These are phyloP conservation scores for Salix purpurea DNA, from an alignment of 345 rosid species.

Conservation along the genomic window DNA sequence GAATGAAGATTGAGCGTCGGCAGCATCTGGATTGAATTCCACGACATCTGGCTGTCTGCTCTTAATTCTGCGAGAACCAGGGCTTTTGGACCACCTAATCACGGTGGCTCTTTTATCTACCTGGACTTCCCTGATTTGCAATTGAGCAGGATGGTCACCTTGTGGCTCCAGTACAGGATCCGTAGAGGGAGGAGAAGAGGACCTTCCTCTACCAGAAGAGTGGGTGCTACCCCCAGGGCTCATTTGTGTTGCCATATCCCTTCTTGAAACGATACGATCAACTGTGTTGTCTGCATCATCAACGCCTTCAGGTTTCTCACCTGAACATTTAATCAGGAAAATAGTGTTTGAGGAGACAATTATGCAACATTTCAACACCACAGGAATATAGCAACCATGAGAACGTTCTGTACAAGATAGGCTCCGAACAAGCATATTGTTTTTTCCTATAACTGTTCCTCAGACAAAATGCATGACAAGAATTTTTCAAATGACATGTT, in stretches of 20 bases:
- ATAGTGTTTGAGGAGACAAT: not conserved
- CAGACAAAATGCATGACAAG: not conserved
- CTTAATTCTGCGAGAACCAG: conserved; percentile 38
- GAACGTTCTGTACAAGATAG: not conserved
- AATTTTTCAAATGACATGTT: not conserved
- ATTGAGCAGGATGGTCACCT: conserved; percentile 31
- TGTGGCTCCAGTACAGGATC: conserved; percentile 33
- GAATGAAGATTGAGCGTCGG: conserved; percentile 37
- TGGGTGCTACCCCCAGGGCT: conserved; percentile 50
- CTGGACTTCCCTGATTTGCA: conserved; percentile 76
- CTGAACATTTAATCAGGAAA: conserved; percentile 31
- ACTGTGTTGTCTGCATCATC: conserved; percentile 35
- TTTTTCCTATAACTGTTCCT: not conserved
- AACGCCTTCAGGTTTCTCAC: conserved; percentile 44
- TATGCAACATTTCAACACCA: not conserved
- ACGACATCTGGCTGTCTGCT: conserved; percentile 41
- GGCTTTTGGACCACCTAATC: conserved; percentile 52
- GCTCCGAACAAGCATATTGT: not conserved
- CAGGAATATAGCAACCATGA: not conserved
- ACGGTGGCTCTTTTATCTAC: conserved; percentile 64
- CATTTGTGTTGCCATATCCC: conserved; percentile 97
- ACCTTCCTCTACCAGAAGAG: conserved; percentile 40
- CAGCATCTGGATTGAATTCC: conserved; percentile 24
- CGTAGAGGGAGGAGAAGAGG: conserved; percentile 42
- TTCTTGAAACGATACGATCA: conserved; percentile 47